Evolutionary conservation across 371 early-diverging fungal genomes (phyloP), one percentile per base, ranked within the genome.

Genomic region (Mortierella sp.): DNA sequence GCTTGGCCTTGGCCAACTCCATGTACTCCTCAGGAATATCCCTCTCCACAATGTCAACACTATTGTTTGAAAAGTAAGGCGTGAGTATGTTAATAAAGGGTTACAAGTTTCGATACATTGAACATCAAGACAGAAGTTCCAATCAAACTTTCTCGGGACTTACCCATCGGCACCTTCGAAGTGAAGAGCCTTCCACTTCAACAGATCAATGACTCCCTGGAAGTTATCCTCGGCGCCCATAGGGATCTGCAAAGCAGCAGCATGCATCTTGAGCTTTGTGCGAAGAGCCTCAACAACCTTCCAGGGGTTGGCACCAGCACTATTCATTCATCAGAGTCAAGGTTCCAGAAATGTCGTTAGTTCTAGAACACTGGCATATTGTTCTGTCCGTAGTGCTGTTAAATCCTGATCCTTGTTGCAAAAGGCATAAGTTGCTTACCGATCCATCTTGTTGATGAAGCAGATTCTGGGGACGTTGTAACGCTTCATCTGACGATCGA

Each of bases 211-310:
- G n/a, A 99, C 97, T 72, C 99, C 99, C 76, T 90, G 87, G 81
- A 97, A 96, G 70, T 94, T 93, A 75, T 94, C 95, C 85, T 99
- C 99, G 48, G 94, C 90, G 56, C 98, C 98, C 82, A 99, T 99
- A 24, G 99, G 99, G 65, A 98, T 93, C 88, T 98, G 98, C 70
- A 98, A 87, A 44, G 97, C 95, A n/a, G 97, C 98, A 60, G 97
- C 98, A 73, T 93, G 93, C 79, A 98, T 89, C 86, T 94, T 95
- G 77, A 99, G 93, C 88, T 98, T 99, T 77, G 90, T 89, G 56
- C 97, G 92, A 76, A 99, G 90, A 91, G 98, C 97, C 24, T 97
- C 97, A 78, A 98, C 93, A 49, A 98, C 96, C 83, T 97, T 94
- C 90, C 91, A 93, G 0, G 99, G 98, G 83, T 99, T 98, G 21